Evolutionary conservation across 225 moss, liverwort and hornwort species (phyloP).

Genomic region (Pseudisothecium myosuroides): DNA sequence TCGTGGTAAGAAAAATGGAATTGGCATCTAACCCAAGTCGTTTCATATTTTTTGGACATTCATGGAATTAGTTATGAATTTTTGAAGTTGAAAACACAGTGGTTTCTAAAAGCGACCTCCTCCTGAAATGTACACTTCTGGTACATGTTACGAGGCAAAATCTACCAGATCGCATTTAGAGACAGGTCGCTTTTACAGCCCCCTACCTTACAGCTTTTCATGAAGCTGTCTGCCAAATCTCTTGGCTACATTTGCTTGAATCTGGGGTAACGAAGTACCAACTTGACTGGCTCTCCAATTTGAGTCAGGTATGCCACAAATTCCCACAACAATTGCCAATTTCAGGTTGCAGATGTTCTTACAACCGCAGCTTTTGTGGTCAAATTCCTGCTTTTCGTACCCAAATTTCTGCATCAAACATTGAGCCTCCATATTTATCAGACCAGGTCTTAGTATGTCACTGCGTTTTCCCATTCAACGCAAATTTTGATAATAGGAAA

Average conservation of each 20-base stretch:
- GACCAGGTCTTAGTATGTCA: background rate
- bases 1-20: too few species aligned
- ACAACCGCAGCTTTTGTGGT: background rate
- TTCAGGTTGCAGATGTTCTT: background rate
- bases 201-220: background rate
- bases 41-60: too few species aligned
- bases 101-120: too few species aligned
- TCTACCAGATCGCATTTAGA: too few species aligned
- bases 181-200: too few species aligned
- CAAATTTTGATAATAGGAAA: background rate
- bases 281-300: background rate
- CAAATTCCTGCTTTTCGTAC: background rate
- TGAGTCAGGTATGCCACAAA: background rate
- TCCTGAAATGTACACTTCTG: too few species aligned
- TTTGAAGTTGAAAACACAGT: too few species aligned
- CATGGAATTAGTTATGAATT: too few species aligned
- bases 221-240: background rate
- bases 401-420: background rate
- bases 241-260: background rate
- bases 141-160: too few species aligned
- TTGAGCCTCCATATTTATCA: background rate
- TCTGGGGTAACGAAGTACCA: too few species aligned
- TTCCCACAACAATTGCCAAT: background rate
- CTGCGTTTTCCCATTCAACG: fast-evolving
- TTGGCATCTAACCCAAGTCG: too few species aligned